Evolutionary conservation across 2,329 filamentous ascomycete species (phyloP).

Genomic region (Elsinoe perseae): DNA sequence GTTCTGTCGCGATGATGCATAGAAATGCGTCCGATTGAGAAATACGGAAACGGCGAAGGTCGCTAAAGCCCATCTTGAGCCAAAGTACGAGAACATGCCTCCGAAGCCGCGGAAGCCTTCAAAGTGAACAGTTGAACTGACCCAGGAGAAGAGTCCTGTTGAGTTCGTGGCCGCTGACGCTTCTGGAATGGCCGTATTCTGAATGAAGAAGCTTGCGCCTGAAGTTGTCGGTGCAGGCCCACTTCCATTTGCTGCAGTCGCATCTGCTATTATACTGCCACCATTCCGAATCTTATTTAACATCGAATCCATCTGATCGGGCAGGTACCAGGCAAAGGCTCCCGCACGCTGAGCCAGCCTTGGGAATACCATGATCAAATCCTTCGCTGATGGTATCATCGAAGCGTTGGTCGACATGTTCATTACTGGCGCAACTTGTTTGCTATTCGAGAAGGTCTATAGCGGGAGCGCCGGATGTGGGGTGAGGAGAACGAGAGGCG

Average conservation of each 20-base stretch:
- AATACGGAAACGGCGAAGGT: constrained; percentile 81
- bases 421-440: background rate
- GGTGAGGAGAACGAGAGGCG: background rate
- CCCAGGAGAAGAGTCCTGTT: constrained; percentile 19
- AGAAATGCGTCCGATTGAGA: constrained; percentile 86
- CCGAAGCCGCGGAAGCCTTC: constrained; percentile 61
- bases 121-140: constrained; percentile 34
- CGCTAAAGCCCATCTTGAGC: constrained; percentile 83
- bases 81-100: constrained; percentile 82
- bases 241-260: constrained; percentile 43
- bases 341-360: constrained; percentile 62
- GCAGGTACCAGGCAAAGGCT: constrained; percentile 50
- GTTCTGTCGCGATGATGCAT: constrained; percentile 76
- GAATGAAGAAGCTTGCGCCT: constrained; percentile 31
- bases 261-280: constrained; percentile 52
- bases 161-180: background rate
- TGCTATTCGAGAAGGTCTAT: background rate
- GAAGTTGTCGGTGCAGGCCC: constrained; percentile 34
- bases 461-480: background rate
- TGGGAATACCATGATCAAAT: constrained; percentile 61
- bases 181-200: constrained; percentile 33
- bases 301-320: constrained; percentile 52
- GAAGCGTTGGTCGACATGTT: constrained; percentile 24
- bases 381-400: constrained; percentile 52
- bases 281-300: constrained; percentile 45